Conservation (phyloP, 2,329 filamentous ascomycete genomes). For the Paramyrothecium sp. region DNA sequence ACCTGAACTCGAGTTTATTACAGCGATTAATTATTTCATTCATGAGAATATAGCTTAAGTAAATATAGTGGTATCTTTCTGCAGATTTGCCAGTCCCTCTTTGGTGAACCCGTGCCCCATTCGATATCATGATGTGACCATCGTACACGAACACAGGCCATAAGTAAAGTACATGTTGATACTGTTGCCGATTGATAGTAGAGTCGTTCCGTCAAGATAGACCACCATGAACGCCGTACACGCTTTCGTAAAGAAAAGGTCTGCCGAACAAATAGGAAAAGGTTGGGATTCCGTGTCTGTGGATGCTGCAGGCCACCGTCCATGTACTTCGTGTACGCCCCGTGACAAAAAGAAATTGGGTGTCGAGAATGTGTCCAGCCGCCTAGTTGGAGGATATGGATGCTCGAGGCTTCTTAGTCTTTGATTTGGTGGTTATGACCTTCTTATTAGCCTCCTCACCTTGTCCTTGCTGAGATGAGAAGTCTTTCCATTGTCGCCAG, state of each 20-base stretch:
- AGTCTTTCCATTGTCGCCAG: constrained; percentile 97
- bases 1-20: background rate
- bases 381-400: constrained; percentile 24
- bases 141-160: background rate
- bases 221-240: background rate
- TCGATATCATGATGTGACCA: background rate
- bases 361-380: no score
- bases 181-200: background rate
- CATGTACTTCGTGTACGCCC: no score
- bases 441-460: constrained; percentile 42
- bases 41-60: background rate
- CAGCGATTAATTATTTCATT: background rate
- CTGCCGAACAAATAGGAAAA: background rate
- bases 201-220: background rate
- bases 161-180: background rate
- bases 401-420: constrained; percentile 44
- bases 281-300: no score
- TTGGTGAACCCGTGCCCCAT: background rate
- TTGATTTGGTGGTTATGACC: constrained; percentile 28
- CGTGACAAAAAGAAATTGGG: no score
- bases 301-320: no score
- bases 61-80: background rate
- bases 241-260: background rate
- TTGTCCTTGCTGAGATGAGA: constrained; percentile 46
- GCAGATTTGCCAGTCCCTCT: background rate